A percentile compares a stretch with the other conserved stretches of the same genome.
Conservation (phyloP, 495 filamentous ascomycete genomes). For the Hypomontagnella submonticulosa region DNA sequence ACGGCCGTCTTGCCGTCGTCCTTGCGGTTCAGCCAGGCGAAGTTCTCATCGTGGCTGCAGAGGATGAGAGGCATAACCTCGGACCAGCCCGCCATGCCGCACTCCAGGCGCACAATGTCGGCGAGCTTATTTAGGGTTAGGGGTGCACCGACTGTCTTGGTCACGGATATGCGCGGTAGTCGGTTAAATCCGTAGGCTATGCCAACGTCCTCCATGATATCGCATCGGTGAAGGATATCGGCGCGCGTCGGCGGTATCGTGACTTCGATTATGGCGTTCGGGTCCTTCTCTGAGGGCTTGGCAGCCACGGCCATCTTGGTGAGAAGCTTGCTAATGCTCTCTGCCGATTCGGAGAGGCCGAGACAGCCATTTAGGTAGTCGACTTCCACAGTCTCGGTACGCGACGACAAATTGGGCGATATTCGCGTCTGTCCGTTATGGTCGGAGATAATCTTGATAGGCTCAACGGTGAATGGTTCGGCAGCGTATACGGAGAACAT, state of each 20-base stretch:
- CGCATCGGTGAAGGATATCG: constrained; percentile 94
- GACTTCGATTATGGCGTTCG: constrained; percentile 74
- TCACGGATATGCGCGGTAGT: constrained; percentile 84
- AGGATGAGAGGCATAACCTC: constrained; percentile 97
- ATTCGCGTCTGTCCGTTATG: constrained; percentile 87
- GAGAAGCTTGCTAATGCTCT: constrained; percentile 78
- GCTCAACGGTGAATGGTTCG: constrained; percentile 92
- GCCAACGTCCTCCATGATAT: constrained; percentile 98
- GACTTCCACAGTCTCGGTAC: constrained; percentile 81
- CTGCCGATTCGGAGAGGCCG: constrained; percentile 77
- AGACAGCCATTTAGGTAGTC: constrained; percentile 93
- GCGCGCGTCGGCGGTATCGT: constrained; percentile 88
- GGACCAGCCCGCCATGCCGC: constrained; percentile 93
- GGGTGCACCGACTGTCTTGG: constrained; percentile 86
- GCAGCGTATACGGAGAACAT: constrained; percentile 96
- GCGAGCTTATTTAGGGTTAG: constrained; percentile 92
- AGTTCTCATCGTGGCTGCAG: constrained; percentile 99
- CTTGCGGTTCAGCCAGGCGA: constrained; percentile 90
- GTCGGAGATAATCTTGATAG: constrained; percentile 86
- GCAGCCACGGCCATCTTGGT: constrained; percentile 87
- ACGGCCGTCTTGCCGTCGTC: constrained; percentile 90
- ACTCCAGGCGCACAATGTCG: constrained; percentile 90
- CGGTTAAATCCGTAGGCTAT: constrained; percentile 97
- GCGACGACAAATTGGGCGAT: constrained; percentile 80
- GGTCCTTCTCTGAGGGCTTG: constrained; percentile 71